Evolutionary conservation across 768 basidiomycete species (phyloP), one percentile per base, ranked within the genome.

Genomic region (Mycena metata): DNA sequence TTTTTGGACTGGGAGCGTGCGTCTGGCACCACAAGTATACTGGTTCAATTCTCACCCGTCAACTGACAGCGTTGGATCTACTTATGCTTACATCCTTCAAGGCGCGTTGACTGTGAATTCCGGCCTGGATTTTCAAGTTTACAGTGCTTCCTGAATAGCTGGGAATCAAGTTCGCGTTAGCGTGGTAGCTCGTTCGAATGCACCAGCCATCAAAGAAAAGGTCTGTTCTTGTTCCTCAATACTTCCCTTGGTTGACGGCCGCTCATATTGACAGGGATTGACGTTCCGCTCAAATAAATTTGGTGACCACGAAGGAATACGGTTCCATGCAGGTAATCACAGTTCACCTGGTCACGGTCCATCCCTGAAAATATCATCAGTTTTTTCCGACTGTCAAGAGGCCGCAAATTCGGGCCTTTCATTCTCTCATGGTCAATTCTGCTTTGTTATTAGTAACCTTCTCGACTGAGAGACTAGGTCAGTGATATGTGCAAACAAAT

Each of bases 1-100:
- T 67, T 30, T 67, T 67, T 50, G 66, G 66, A 56, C 46, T 67
- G 23, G 66, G 66, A 21, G 52, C 60, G 66, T 67, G 49, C 42
- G 66, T n/a, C 15, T 23, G 52, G 30, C 30, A n/a, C 9, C 19
- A 16, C 52, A 55, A 6, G 36, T 5, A 35, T 23, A 49, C 12
- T 30, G 36, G 4, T 11, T 56, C 21, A 12, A 39, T n/a, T n/a
- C 39, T 36, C 16, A 23, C 12, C n/a, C 10, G n/a, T 21, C 58
- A 9, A 51, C 4, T 50, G 23, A 23, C 47, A 67, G 66, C 6
- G 19, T 67, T 6, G 66, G 66, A 26, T 41, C 59, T 17, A 50
- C 57, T 2, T 67, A 67, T 35, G 66, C 66, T 6, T 67, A 59
- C 54, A 60, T 67, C 26, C 60, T 67, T 33, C 51, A 67, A 21